phyloP scores from a whole-genome alignment of 1,284 basidiomycete genomes.

The Naganishia cerealis region DNA sequence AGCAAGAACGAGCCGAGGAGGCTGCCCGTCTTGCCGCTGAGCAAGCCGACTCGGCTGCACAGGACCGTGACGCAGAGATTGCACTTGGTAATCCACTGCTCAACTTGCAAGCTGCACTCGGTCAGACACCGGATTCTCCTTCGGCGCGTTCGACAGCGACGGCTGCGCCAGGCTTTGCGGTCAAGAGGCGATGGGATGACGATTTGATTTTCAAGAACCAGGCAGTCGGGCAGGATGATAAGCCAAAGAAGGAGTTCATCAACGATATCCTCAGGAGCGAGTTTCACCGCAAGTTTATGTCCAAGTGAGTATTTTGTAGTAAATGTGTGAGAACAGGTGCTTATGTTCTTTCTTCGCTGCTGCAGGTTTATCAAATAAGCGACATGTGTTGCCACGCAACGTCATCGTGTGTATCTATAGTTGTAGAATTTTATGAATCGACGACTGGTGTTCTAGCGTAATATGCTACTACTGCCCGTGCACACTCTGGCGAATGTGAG shows the following conservation, averaged over 20 bases:
- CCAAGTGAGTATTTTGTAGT: slow-evolving; percentile 11
- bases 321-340: neutral
- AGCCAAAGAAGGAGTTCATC: slow-evolving; percentile 75
- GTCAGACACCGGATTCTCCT: slow-evolving; percentile 62
- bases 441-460: neutral
- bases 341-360: neutral
- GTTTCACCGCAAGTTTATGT: slow-evolving; percentile 64
- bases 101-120: slow-evolving; percentile 83
- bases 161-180: slow-evolving; percentile 62
- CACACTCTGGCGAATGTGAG: too few relatives aligned
- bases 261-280: slow-evolving; percentile 89
- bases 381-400: neutral
- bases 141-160: slow-evolving; percentile 66
- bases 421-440: slow-evolving; percentile 1
- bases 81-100: slow-evolving; percentile 80
- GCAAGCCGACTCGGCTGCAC: slow-evolving; percentile 24
- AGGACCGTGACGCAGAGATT: slow-evolving; percentile 79
- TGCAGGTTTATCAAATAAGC: slow-evolving; percentile 26
- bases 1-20: slow-evolving; percentile 88
- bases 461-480: too few relatives aligned
- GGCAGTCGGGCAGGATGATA: slow-evolving; percentile 67
- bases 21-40: slow-evolving; percentile 64
- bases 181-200: slow-evolving; percentile 93
- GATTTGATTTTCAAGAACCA: slow-evolving; percentile 98
- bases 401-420: neutral